These are phyloP conservation scores for Kwoniella newhampshirensis DNA, from an alignment of 768 basidiomycete genomes.

Conservation along the genomic window DNA sequence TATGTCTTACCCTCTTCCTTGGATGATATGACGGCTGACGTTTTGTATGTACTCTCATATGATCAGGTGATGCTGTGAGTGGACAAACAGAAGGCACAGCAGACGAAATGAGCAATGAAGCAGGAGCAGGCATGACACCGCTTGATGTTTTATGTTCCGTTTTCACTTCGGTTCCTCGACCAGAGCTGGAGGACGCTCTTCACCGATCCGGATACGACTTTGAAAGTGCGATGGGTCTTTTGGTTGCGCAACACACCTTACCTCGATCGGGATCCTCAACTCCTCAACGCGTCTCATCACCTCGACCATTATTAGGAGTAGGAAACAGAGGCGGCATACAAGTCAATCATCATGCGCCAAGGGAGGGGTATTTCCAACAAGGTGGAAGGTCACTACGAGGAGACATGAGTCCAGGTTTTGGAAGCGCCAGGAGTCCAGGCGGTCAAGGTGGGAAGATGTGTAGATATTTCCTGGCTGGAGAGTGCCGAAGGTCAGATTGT, in stretches of 20 bases:
- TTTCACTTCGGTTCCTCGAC: conserved; percentile 83
- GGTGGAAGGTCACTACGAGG: conserved; percentile 49
- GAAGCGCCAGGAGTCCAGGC: conserved; percentile 42
- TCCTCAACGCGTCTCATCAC: conserved; percentile 42
- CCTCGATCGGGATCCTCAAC: conserved; percentile 57
- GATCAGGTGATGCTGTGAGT: too few species aligned
- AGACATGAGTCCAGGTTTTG: conserved; percentile 44
- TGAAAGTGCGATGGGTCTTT: conserved; percentile 90
- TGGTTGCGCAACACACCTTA: conserved; percentile 64
- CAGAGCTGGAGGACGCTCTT: conserved; percentile 90
- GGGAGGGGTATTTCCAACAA: conserved; percentile 45
- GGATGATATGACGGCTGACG: too few species aligned
- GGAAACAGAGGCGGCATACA: conserved; percentile 33
- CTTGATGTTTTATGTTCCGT: conserved; percentile 93
- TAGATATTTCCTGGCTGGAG: conserved; percentile 92
- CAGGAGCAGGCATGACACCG: conserved; percentile 78
- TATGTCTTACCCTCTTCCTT: too few species aligned
- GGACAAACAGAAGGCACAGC: conserved; percentile 5
- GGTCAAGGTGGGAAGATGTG: conserved; percentile 66
- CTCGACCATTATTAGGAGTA: conserved; percentile 44
- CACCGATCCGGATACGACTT: conserved; percentile 87
- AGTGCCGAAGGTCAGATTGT: conserved; percentile 93
- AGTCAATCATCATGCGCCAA: conserved; percentile 41
- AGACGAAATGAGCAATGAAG: conserved; percentile 25
- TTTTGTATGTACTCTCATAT: too few species aligned